phyloP scores from a whole-genome alignment of 1,284 basidiomycete genomes.

The Puccinia sorghi region DNA sequence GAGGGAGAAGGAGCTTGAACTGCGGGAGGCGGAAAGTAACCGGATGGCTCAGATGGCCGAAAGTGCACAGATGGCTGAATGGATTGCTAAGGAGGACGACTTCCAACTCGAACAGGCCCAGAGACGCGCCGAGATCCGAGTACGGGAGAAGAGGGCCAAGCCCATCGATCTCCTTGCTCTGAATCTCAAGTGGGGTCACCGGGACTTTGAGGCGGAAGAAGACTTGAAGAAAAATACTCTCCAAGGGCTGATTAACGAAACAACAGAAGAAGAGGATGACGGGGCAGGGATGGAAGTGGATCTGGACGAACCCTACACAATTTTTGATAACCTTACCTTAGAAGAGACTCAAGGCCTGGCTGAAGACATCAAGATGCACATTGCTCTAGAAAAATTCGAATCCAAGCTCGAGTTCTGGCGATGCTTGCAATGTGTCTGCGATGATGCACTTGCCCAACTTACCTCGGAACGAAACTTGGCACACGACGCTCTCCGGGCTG shows the following conservation, averaged over 20 bases:
- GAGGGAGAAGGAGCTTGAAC: slow-evolving; percentile 79
- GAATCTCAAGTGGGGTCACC: slow-evolving; percentile 73
- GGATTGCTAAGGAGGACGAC: slow-evolving; percentile 94
- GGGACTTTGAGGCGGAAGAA: slow-evolving; percentile 52
- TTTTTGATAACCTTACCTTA: slow-evolving; percentile 83
- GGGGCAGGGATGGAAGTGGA: slow-evolving; percentile 93
- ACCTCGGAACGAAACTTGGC: slow-evolving; percentile 64
- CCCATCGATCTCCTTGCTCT: slow-evolving; percentile 91
- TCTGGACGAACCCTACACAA: slow-evolving; percentile 94
- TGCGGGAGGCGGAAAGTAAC: slow-evolving; percentile 89
- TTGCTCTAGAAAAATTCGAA: slow-evolving; percentile 79
- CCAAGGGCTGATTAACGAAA: slow-evolving; percentile 58
- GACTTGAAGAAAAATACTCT: slow-evolving; percentile 56
- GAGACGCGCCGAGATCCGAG: slow-evolving; percentile 83
- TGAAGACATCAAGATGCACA: slow-evolving; percentile 88
- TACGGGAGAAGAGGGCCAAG: slow-evolving; percentile 92
- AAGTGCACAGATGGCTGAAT: slow-evolving; percentile 94
- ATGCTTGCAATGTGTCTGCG: slow-evolving; percentile 96
- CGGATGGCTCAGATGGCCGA: slow-evolving; percentile 85
- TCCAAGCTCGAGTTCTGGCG: slow-evolving; percentile 96
- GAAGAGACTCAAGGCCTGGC: slow-evolving; percentile 90
- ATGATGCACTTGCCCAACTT: slow-evolving; percentile 81
- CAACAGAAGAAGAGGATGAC: slow-evolving; percentile 67
- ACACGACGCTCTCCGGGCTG: slow-evolving; percentile 62
- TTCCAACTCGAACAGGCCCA: slow-evolving; percentile 95